A percentile compares a stretch with the other conserved stretches of the same genome.
Conservation (phyloP, 2,329 filamentous ascomycete genomes). For the Escovopsis sp. region DNA sequence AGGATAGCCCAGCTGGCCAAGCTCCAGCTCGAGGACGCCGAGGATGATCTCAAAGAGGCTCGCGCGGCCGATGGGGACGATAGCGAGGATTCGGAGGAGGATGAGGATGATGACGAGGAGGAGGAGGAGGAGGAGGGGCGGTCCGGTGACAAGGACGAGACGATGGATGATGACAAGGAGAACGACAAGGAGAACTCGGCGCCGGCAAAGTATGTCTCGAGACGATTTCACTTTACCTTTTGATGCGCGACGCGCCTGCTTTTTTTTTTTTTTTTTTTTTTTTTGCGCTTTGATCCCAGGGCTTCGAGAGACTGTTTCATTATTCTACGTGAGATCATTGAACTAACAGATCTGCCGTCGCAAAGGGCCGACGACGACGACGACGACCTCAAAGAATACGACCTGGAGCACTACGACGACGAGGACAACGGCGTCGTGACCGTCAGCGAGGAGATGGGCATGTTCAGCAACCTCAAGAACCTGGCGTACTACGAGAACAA, state of each 20-base stretch:
- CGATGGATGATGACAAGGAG: conserved; percentile 13
- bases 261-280: not conserved
- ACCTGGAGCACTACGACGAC: conserved; percentile 91
- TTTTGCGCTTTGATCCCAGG: no score
- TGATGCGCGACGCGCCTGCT: not conserved
- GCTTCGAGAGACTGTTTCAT: no score
- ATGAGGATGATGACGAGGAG: not conserved
- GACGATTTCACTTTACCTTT: not conserved
- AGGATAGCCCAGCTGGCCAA: conserved; percentile 62
- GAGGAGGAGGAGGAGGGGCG: no score
- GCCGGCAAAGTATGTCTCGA: conserved; percentile 24
- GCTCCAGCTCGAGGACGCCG: conserved; percentile 79
- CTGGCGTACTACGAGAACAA: conserved; percentile 89
- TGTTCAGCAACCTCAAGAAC: conserved; percentile 92
- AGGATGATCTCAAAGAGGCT: conserved; percentile 69
- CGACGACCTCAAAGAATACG: conserved; percentile 88
- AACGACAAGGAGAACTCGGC: conserved; percentile 5
- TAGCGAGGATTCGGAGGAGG: conserved; percentile 9
- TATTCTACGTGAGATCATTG: no score
- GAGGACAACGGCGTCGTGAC: conserved; percentile 40
- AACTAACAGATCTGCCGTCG: conserved; percentile 6
- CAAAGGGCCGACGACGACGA: conserved; percentile 41
- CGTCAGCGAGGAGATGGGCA: conserved; percentile 58
- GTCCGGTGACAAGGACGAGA: conserved; percentile 9
- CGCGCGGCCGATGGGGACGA: conserved; percentile 26